These are phyloP conservation scores for Cytospora paraplurivora DNA, from an alignment of 2,329 filamentous ascomycete species.

Conservation along the genomic window DNA sequence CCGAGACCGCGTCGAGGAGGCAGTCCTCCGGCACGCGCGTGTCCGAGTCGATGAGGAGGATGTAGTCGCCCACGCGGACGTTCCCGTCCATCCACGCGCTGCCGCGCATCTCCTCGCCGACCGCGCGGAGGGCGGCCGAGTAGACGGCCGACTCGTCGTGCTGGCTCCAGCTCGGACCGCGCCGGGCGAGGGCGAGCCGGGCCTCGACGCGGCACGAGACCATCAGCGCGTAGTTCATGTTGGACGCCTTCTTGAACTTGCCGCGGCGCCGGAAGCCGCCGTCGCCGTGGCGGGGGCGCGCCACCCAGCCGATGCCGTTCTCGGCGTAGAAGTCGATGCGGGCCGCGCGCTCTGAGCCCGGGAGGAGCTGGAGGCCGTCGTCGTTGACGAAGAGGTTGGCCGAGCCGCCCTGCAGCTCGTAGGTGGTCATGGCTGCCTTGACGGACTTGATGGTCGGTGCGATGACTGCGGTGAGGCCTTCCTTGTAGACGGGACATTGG, in stretches of 20 bases:
- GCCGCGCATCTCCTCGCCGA: slow-evolving; percentile 63
- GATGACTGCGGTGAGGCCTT: slow-evolving; percentile 75
- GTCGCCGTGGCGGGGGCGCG: slow-evolving; percentile 64
- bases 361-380: slow-evolving; percentile 70
- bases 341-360: slow-evolving; percentile 61
- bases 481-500: slow-evolving; percentile 87
- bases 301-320: slow-evolving; percentile 70
- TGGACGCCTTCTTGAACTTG: slow-evolving; percentile 72
- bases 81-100: slow-evolving; percentile 83
- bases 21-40: slow-evolving; percentile 78
- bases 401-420: slow-evolving; percentile 76
- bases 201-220: slow-evolving; percentile 72
- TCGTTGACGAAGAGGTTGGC: slow-evolving; percentile 79
- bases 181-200: slow-evolving; percentile 59
- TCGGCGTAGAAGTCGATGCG: slow-evolving; percentile 67
- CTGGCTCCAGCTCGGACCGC: slow-evolving; percentile 66
- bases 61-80: slow-evolving; percentile 83
- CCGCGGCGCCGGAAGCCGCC: slow-evolving; percentile 64
- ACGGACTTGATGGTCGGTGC: slow-evolving; percentile 75
- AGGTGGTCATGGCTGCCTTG: slow-evolving; percentile 76
- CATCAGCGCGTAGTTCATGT: slow-evolving; percentile 73
- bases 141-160: slow-evolving; percentile 69
- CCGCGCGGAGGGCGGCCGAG: slow-evolving; percentile 63
- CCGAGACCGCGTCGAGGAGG: slow-evolving; percentile 75
- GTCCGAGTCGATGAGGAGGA: slow-evolving; percentile 76